phyloP scores from a whole-genome alignment of 495 filamentous ascomycete species.

The Penicillium argentinense region DNA sequence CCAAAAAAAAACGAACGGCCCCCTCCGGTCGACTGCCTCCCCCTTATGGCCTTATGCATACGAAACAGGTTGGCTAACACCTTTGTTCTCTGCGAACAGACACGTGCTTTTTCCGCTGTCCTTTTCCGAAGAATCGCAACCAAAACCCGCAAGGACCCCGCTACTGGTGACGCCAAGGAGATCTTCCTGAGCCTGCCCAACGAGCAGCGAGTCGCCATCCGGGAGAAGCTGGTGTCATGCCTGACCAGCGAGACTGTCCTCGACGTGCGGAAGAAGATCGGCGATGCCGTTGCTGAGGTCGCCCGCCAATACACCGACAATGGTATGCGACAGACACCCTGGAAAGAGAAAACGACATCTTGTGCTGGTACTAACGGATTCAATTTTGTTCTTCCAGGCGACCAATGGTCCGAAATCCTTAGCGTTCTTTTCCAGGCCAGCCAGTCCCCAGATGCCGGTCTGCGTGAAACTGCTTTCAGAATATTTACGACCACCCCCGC shows the following conservation, averaged over 20 bases:
- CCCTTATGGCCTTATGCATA: not conserved
- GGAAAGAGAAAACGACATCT: not conserved
- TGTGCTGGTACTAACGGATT: slow-evolving; percentile 20
- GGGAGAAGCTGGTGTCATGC: slow-evolving; percentile 75
- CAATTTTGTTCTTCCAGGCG: slow-evolving; percentile 49
- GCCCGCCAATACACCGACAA: slow-evolving; percentile 92
- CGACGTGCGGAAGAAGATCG: slow-evolving; percentile 87
- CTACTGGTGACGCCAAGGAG: slow-evolving; percentile 70
- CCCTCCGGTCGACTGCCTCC: slow-evolving; percentile 1
- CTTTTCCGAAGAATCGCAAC: slow-evolving; percentile 92
- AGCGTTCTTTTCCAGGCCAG: slow-evolving; percentile 83
- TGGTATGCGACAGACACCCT: slow-evolving; percentile 53
- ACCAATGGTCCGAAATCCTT: slow-evolving; percentile 89
- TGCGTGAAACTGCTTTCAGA: slow-evolving; percentile 87
- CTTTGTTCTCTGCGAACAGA: slow-evolving; percentile 44
- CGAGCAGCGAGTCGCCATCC: slow-evolving; percentile 73
- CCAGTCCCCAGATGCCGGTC: slow-evolving; percentile 73
- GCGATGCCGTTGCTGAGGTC: slow-evolving; percentile 92
- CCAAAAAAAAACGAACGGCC: slow-evolving; percentile 5
- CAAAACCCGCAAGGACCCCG: slow-evolving; percentile 74
- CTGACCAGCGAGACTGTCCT: slow-evolving; percentile 67
- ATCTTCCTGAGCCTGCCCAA: slow-evolving; percentile 73
- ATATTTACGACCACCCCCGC: slow-evolving; percentile 94
- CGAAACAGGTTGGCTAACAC: slow-evolving; percentile 1
- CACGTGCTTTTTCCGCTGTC: slow-evolving; percentile 86